Evolutionary conservation across 1,284 basidiomycete species (phyloP).

Genomic region (Moesziomyces sp.): DNA sequence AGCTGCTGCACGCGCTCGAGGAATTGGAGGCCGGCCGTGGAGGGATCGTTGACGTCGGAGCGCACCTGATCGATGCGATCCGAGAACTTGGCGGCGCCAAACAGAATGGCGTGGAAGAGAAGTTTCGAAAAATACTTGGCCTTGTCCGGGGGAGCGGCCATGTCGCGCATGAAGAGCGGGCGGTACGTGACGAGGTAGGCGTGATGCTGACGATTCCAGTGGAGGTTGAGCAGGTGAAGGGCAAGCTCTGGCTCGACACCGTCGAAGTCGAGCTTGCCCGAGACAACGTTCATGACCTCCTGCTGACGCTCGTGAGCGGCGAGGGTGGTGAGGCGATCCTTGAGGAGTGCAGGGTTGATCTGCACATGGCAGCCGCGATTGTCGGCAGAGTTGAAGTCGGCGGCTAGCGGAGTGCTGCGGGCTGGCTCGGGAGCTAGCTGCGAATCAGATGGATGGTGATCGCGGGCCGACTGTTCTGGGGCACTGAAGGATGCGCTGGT

Average conservation of each 20-base stretch:
- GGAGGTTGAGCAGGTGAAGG: slow-evolving; percentile 61
- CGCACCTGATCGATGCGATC: slow-evolving; percentile 54
- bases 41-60: slow-evolving; percentile 46
- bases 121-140: slow-evolving; percentile 58
- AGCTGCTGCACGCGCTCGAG: slow-evolving; percentile 56
- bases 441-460: neutral
- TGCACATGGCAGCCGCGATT: neutral
- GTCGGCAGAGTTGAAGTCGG: neutral
- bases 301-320: slow-evolving; percentile 52
- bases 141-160: slow-evolving; percentile 51
- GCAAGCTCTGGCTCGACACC: slow-evolving; percentile 60
- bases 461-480: neutral
- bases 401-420: no score
- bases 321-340: slow-evolving; percentile 45
- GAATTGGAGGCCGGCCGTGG: slow-evolving; percentile 58
- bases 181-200: slow-evolving; percentile 65
- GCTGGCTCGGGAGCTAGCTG: neutral
- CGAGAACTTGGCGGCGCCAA: slow-evolving; percentile 63
- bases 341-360: slow-evolving; percentile 15
- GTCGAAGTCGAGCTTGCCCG: slow-evolving; percentile 64
- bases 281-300: slow-evolving; percentile 59
- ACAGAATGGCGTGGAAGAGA: slow-evolving; percentile 64
- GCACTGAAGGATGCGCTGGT: slow-evolving; percentile 21
- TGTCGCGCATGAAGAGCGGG: slow-evolving; percentile 62
- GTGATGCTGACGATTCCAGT: slow-evolving; percentile 66